phyloP scores from a whole-genome alignment of 2,329 filamentous ascomycete genomes.

The Rhexocercosporidium sp. region DNA sequence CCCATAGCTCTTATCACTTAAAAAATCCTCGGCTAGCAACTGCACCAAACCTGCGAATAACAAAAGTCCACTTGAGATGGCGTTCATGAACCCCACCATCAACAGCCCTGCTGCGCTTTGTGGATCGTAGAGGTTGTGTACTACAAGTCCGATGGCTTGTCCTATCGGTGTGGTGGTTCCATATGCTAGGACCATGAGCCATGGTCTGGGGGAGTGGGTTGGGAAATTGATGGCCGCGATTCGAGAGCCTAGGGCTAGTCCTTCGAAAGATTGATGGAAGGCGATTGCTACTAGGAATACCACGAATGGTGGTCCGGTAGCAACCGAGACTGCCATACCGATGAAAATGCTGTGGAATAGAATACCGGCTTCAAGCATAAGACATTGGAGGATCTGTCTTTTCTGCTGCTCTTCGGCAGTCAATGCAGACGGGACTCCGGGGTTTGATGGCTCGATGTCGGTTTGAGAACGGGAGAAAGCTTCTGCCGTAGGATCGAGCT shows the following conservation, averaged over 20 bases:
- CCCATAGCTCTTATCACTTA: conserved; percentile 68
- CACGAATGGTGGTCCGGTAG: conserved; percentile 78
- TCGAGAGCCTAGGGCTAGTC: conserved; percentile 81
- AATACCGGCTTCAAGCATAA: conserved; percentile 82
- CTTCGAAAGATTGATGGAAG: conserved; percentile 90
- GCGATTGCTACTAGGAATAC: conserved; percentile 81
- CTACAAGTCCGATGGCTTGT: conserved; percentile 78
- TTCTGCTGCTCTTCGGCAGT: conserved; percentile 60
- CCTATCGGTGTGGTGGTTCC: conserved; percentile 80
- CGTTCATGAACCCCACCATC: conserved; percentile 88
- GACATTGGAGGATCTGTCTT: conserved; percentile 74
- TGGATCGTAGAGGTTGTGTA: conserved; percentile 82
- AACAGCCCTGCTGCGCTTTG: conserved; percentile 76
- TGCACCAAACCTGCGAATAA: conserved; percentile 86
- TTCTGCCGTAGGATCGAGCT: conserved; percentile 55
- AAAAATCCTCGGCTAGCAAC: conserved; percentile 86
- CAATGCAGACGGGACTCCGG: conserved; percentile 39
- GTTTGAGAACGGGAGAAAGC: conserved; percentile 36
- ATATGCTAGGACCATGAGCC: conserved; percentile 81
- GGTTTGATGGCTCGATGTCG: conserved; percentile 19
- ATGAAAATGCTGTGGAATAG: conserved; percentile 87
- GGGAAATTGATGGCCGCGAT: conserved; percentile 86
- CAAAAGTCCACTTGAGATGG: conserved; percentile 78
- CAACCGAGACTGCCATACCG: conserved; percentile 83
- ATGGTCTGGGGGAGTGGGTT: conserved; percentile 72